These are phyloP conservation scores for Persicaria tinctoria DNA, from an alignment of 148 eudicot species.

Conservation along the genomic window DNA sequence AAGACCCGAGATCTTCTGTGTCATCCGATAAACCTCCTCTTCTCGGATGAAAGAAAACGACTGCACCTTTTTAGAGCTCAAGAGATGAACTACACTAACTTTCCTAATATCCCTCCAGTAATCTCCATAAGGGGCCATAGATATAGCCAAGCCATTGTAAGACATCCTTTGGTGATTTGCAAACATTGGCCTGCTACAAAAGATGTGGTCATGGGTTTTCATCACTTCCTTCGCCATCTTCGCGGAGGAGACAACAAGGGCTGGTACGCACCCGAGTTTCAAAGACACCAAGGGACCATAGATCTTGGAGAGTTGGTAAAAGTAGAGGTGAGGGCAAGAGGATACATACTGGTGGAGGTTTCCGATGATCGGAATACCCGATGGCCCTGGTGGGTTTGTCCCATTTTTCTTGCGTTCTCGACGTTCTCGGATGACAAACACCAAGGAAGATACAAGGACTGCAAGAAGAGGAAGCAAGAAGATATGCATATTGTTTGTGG, in stretches of 20 bases:
- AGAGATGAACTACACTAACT: conserved; percentile 19
- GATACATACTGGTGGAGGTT: conserved; percentile 21
- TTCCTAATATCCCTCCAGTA: conserved; percentile 21
- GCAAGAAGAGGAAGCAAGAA: too few relatives aligned
- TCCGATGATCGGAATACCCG: conserved; percentile 25
- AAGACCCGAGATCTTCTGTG: conserved; percentile 16
- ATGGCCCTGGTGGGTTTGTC: conserved; percentile 23
- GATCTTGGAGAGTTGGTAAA: conserved; percentile 20
- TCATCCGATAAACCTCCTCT: conserved; percentile 22
- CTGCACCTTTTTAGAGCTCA: conserved; percentile 22
- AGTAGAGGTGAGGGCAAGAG: conserved; percentile 17
- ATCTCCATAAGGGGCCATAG: conserved; percentile 15
- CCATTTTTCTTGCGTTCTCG: too few relatives aligned
- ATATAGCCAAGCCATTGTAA: conserved; percentile 19
- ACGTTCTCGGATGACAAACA: too few relatives aligned
- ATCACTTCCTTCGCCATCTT: conserved; percentile 19
- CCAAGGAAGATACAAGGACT: too few relatives aligned
- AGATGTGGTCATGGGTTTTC: conserved; percentile 21
- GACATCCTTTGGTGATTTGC: conserved; percentile 16
- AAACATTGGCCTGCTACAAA: conserved; percentile 16
- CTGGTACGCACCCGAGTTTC: conserved; percentile 12
- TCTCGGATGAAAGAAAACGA: conserved; percentile 17
- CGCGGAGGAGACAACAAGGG: conserved; percentile 21
- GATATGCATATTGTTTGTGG: too few relatives aligned
- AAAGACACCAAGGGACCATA: conserved; percentile 25